phyloP scores from a whole-genome alignment of 371 early-diverging fungal species.

The Funneliformis caledonium region DNA sequence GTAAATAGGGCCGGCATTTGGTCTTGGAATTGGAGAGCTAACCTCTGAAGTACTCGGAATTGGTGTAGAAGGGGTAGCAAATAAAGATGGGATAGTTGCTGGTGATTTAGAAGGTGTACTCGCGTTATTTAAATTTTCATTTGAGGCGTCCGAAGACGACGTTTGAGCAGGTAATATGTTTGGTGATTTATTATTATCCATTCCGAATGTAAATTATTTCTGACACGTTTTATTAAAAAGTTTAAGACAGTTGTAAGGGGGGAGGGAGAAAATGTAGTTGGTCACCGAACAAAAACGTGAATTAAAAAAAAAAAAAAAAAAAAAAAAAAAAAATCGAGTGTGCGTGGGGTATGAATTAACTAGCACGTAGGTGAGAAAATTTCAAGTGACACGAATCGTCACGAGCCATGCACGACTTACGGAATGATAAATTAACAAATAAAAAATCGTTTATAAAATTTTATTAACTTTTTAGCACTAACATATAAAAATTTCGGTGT shows the following conservation, averaged over 20 bases:
- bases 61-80: slow-evolving; percentile 9
- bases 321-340: too few relatives aligned
- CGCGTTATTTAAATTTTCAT: slow-evolving; percentile 30
- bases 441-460: too few relatives aligned
- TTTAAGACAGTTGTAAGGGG: not conserved
- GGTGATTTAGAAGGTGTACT: slow-evolving; percentile 2
- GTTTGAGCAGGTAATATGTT: not conserved
- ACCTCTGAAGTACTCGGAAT: not conserved
- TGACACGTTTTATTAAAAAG: not conserved
- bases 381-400: too few relatives aligned
- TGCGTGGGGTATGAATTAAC: too few relatives aligned
- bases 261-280: not conserved
- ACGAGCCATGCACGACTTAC: too few relatives aligned
- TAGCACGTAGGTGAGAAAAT: too few relatives aligned
- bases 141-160: not conserved
- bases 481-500: too few relatives aligned
- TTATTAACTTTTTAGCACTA: too few relatives aligned
- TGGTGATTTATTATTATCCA: slow-evolving; percentile 12
- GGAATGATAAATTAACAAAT: too few relatives aligned
- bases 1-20: slow-evolving; percentile 27
- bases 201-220: not conserved
- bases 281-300: not conserved
- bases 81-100: not conserved
- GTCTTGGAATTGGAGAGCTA: slow-evolving; percentile 9
- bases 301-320: not conserved